Conservation (phyloP, 768 basidiomycete genomes). For the Rhodotorula taiwanensis region DNA sequence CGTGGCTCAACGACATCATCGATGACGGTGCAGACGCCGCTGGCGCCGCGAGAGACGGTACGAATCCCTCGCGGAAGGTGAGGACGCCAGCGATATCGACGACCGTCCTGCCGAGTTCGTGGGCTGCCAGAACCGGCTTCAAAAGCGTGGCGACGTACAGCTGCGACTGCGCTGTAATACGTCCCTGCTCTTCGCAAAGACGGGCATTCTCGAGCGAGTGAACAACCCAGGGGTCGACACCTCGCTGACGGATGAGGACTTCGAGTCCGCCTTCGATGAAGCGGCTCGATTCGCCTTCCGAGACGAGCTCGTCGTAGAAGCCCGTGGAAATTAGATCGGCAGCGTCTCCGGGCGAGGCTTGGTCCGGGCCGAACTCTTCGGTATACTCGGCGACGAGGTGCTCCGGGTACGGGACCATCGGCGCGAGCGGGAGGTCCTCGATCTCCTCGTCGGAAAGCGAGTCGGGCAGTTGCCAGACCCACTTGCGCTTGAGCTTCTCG, state of each 20-base stretch:
- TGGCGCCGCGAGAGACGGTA: slow-evolving; percentile 37
- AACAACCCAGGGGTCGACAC: slow-evolving; percentile 73
- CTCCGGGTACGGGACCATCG: slow-evolving; percentile 59
- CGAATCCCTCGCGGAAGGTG: slow-evolving; percentile 52
- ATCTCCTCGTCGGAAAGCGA: slow-evolving; percentile 14
- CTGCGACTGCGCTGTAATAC: slow-evolving; percentile 36
- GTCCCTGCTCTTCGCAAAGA: slow-evolving; percentile 52
- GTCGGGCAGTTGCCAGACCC: slow-evolving; percentile 39
- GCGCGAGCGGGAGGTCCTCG: slow-evolving; percentile 30
- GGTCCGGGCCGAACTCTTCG: slow-evolving; percentile 67
- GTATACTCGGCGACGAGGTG: slow-evolving; percentile 74
- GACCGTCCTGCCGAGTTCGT: slow-evolving; percentile 51
- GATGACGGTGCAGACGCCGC: slow-evolving; percentile 36
- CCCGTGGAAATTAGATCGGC: slow-evolving; percentile 58
- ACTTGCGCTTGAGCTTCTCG: slow-evolving; percentile 43
- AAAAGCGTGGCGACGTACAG: too few species aligned
- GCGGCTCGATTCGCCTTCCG: background rate
- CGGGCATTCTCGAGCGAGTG: slow-evolving; percentile 63
- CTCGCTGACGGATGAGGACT: slow-evolving; percentile 50
- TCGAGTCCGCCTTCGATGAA: slow-evolving; percentile 52
- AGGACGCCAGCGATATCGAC: slow-evolving; percentile 61
- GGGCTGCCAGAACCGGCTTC: slow-evolving; percentile 24
- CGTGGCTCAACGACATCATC: slow-evolving; percentile 21
- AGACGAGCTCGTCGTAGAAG: slow-evolving; percentile 10
- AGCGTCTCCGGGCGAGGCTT: slow-evolving; percentile 62